phyloP scores from a whole-genome alignment of 805 yeast genomes.

The Zygosaccharomyces pseudorouxii region DNA sequence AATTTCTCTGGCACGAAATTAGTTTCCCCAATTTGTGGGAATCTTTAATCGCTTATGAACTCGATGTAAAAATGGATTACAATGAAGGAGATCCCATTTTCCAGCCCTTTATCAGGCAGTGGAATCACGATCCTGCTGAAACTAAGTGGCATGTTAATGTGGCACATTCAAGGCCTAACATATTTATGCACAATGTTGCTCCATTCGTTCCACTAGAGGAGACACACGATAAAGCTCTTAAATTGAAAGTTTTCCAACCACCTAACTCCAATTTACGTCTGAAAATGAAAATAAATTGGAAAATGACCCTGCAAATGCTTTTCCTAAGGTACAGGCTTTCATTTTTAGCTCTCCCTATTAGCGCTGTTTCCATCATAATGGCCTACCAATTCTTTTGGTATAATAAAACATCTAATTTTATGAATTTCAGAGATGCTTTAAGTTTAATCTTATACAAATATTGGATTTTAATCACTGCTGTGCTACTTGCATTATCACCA shows the following conservation, averaged over 20 bases:
- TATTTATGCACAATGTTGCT: constrained; percentile 57
- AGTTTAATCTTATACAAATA: constrained; percentile 32
- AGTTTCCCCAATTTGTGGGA: constrained; percentile 29
- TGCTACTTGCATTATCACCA: constrained; percentile 38
- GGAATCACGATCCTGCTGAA: constrained; percentile 59
- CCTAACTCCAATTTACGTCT: constrained; percentile 18
- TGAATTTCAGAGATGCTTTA: constrained; percentile 46
- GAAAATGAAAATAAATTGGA: constrained; percentile 24
- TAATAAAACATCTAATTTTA: constrained; percentile 37
- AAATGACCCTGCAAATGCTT: constrained; percentile 55
- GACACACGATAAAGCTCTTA: constrained; percentile 18
- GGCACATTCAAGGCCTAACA: constrained; percentile 37
- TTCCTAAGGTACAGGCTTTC: constrained; percentile 75
- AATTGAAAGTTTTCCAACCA: constrained; percentile 24
- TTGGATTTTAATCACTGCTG: constrained; percentile 22
- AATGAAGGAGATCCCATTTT: constrained; percentile 32
- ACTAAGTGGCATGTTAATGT: constrained; percentile 72
- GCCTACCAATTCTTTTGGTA: constrained; percentile 51
- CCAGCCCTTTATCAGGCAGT: constrained; percentile 65
- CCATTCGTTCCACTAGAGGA: constrained; percentile 54
- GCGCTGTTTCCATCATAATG: constrained; percentile 49
- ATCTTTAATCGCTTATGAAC: constrained; percentile 26
- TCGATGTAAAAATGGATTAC: constrained; percentile 11
- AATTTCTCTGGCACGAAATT: constrained; percentile 16
- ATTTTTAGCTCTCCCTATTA: constrained; percentile 63